Conservation (phyloP, 2,329 filamentous ascomycete species). For the Neofusicoccum laricinum region DNA sequence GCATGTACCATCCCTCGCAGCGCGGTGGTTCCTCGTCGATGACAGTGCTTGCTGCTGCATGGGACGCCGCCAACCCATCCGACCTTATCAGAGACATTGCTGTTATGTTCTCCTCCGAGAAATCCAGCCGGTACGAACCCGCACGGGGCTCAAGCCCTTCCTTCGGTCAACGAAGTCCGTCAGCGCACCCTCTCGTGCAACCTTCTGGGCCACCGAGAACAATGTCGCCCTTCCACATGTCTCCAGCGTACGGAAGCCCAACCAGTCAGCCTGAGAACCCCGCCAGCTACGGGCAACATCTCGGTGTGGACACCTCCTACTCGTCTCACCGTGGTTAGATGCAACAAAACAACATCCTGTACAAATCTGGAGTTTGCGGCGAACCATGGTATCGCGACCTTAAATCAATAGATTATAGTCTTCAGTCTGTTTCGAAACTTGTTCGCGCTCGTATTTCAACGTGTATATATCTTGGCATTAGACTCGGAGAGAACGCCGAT, state of each 20-base stretch:
- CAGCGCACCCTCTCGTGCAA: neutral
- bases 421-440: too few relatives aligned
- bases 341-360: too few relatives aligned
- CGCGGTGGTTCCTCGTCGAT: neutral
- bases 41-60: neutral
- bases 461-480: too few relatives aligned
- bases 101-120: neutral
- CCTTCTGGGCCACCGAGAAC: neutral
- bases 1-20: slow-evolving; percentile 5
- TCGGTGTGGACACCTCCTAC: neutral
- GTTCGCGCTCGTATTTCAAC: too few relatives aligned
- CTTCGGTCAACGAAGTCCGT: neutral
- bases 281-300: neutral
- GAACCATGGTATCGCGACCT: neutral
- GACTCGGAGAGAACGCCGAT: too few relatives aligned
- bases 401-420: too few relatives aligned
- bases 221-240: neutral
- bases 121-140: neutral
- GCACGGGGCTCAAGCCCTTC: neutral
- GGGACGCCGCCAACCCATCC: neutral
- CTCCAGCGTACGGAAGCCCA: neutral
- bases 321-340: too few relatives aligned
- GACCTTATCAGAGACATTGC: neutral
- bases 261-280: neutral
- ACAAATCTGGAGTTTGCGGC: neutral